Evolutionary conservation across 1,139 yeast species (phyloP).

Genomic region (Protomyces gravidus): DNA sequence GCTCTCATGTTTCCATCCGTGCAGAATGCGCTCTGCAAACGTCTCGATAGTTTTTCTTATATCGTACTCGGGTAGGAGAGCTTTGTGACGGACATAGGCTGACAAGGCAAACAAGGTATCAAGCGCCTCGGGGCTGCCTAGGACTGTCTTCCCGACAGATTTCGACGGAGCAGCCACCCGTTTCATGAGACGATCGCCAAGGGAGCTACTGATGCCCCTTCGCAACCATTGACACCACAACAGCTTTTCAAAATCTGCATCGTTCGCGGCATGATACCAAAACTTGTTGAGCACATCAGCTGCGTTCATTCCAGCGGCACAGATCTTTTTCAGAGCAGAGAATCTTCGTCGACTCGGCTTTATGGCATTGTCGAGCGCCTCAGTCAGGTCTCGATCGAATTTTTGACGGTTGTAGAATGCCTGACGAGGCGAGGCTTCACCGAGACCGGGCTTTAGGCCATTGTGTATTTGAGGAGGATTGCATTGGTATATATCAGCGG

Average conservation of each 20-base stretch:
- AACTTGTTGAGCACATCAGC: too few species aligned
- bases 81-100: neutral
- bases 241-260: too few species aligned
- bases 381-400: too few species aligned
- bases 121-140: too few species aligned
- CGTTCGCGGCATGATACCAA: too few species aligned
- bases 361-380: too few species aligned
- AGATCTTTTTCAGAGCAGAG: neutral
- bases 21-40: neutral
- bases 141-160: too few species aligned
- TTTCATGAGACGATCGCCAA: neutral
- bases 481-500: neutral
- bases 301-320: neutral
- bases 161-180: too few species aligned
- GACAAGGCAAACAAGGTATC: neutral
- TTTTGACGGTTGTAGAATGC: neutral
- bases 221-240: too few species aligned
- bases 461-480: neutral
- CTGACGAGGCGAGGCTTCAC: neutral
- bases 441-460: neutral
- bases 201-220: too few species aligned
- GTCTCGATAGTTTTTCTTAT: neutral
- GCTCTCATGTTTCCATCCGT: neutral
- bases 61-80: neutral
- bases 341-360: too few species aligned